These are phyloP conservation scores for Fraxinus latifolia DNA, from an alignment of 305 asterid species.

Conservation along the genomic window DNA sequence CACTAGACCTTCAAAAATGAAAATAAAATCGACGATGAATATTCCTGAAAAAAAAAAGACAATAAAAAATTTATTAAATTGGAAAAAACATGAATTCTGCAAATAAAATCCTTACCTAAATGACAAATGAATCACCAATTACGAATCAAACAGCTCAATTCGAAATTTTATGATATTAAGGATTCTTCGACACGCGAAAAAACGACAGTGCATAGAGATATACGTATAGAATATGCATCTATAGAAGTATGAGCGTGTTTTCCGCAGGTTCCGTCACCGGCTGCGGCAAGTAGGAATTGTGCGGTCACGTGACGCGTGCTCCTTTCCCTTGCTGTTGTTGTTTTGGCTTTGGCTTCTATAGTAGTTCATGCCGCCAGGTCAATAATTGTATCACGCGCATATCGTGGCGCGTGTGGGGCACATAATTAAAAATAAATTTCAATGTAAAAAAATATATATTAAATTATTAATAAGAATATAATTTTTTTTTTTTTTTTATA, in stretches of 20 bases:
- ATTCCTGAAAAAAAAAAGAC: background rate
- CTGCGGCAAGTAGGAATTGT: conserved; percentile 32
- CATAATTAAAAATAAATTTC: background rate
- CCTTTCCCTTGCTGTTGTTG: conserved; percentile 21
- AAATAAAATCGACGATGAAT: background rate
- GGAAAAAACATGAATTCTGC: conserved; percentile 10
- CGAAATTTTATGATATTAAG: conserved; percentile 20
- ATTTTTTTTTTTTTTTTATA: too few species aligned
- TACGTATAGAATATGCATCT: conserved; percentile 1
- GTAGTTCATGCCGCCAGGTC: background rate
- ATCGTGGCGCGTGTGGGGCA: conserved; percentile 6
- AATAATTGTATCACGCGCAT: conserved; percentile 22
- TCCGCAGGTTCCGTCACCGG: conserved; percentile 44
- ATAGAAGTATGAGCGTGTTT: background rate
- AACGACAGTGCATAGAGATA: background rate
- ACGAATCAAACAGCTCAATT: conserved; percentile 43
- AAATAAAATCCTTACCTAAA: conserved; percentile 35
- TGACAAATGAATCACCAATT: conserved; percentile 27
- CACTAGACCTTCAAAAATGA: background rate
- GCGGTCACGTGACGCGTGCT: conserved; percentile 31
- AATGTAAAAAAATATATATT: too few species aligned
- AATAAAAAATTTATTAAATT: conserved; percentile 16
- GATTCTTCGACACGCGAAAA: conserved; percentile 15
- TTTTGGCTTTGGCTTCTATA: conserved; percentile 29
- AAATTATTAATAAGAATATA: too few species aligned